Conservation (phyloP, 176 grass and related monocot genomes). For the Luzula sylvatica region DNA sequence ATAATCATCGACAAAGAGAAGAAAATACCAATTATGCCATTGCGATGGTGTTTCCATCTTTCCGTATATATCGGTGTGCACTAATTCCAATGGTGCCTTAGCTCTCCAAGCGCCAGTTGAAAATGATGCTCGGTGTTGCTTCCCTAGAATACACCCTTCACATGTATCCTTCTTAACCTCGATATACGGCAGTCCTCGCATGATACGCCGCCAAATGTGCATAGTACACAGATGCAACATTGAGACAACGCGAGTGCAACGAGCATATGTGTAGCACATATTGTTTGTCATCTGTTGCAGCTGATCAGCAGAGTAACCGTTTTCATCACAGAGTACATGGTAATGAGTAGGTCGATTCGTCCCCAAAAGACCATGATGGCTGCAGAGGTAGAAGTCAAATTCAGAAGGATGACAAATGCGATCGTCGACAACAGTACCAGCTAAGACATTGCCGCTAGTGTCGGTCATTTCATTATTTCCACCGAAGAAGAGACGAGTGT, state of each 20-base stretch:
- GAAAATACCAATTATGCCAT: too few relatives aligned
- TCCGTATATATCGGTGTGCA: too few relatives aligned
- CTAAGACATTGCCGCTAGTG: constrained; percentile 53
- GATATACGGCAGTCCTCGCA: too few relatives aligned
- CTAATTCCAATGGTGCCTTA: too few relatives aligned
- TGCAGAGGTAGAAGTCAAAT: constrained; percentile 95
- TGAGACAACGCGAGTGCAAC: constrained; percentile 75
- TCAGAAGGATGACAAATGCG: constrained; percentile 72
- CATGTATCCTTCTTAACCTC: too few relatives aligned
- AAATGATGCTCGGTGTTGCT: too few relatives aligned
- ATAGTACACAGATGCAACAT: constrained; percentile 76
- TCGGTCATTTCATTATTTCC: constrained; percentile 26
- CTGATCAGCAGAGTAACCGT: constrained; percentile 49
- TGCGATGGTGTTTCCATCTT: too few relatives aligned
- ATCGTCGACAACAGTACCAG: constrained; percentile 71
- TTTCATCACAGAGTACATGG: constrained; percentile 72
- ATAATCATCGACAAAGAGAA: too few relatives aligned
- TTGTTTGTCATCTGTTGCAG: constrained; percentile 70
- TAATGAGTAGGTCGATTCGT: constrained; percentile 79
- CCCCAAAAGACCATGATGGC: constrained; percentile 62
- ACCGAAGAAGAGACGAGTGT: constrained; percentile 70
- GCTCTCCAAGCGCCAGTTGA: too few relatives aligned
- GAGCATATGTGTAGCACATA: constrained; percentile 77
- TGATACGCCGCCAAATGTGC: constrained; percentile 62
- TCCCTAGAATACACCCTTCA: too few relatives aligned